Evolutionary conservation across 2,329 filamentous ascomycete species (phyloP), one percentile per base, ranked within the genome.

Genomic region (Mycogone perniciosa): DNA sequence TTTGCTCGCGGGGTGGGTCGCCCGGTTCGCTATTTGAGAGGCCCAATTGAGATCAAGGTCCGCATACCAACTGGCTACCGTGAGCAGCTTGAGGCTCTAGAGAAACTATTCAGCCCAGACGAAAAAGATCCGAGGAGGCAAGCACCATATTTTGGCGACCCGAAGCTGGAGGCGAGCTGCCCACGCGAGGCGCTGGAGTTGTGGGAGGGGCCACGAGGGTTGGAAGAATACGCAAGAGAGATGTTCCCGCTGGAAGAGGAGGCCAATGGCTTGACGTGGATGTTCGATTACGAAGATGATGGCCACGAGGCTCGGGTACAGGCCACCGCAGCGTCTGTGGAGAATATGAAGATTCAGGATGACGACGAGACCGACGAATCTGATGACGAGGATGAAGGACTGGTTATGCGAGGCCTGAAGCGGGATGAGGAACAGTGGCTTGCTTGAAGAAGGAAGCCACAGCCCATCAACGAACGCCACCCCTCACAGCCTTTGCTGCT

Each of bases 241-340:
- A 90, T 95, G 30, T 97, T 97, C 62, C 89, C 89, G 0, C 79
- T 96, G 9, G 93, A 99, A 68, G 93, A 99, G 71, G 86, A 91
- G 60, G 89, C 90, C 31, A 97, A 97, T 65, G 92, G 92, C 5
- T 72, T 93, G 63, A 89, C 86, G 11, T 99, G 93, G 93, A 97
- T 96, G 92, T 64, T 78, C 40, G 76, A 79, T 4, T 76, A 77
- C 8, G 76, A 75, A 37, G 74, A 73, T 11, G 54, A 61, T 27
- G 63, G 59, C 33, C 67, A 65, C 6, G 67, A 67, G 13, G 68
- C 70, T n/a, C 67, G 66, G 47, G 54, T 64, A 52, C 64, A 63
- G 56, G 60, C 57, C 55, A 62, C 67, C 29, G 60, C 64, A 35
- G 66, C 57, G 66, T 65, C 62, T 26, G 68, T 71, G 26, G 67